phyloP scores from a whole-genome alignment of 1,284 basidiomycete species.

The Tilletia caries region DNA sequence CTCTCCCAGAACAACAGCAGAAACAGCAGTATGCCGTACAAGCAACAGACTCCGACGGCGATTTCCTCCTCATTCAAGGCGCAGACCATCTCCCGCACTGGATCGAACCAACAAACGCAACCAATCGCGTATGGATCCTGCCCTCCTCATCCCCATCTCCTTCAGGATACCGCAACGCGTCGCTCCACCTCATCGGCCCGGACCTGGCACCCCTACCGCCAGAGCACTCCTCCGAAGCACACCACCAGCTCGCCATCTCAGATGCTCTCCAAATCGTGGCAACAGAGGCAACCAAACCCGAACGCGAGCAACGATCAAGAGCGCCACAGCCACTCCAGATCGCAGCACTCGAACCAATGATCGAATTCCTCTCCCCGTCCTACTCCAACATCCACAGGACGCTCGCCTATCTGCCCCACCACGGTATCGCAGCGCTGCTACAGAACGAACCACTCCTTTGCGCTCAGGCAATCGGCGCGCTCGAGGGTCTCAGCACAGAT shows the following conservation, averaged over 20 bases:
- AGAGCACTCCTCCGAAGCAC: slow-evolving; percentile 57
- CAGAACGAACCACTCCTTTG: slow-evolving; percentile 66
- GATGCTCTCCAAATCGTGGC: slow-evolving; percentile 62
- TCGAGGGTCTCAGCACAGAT: slow-evolving; percentile 65
- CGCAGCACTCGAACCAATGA: slow-evolving; percentile 30
- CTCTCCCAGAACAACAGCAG: neutral
- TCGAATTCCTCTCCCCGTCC: slow-evolving; percentile 62
- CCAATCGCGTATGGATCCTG: slow-evolving; percentile 87
- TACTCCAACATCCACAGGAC: slow-evolving; percentile 64
- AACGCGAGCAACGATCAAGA: slow-evolving; percentile 20
- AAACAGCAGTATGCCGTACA: slow-evolving; percentile 14
- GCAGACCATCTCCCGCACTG: slow-evolving; percentile 83
- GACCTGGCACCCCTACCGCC: slow-evolving; percentile 55
- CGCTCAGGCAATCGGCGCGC: slow-evolving; percentile 80
- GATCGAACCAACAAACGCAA: slow-evolving; percentile 84
- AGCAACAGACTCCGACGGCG: slow-evolving; percentile 84
- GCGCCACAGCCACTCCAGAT: slow-evolving; percentile 54
- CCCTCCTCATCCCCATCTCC: slow-evolving; percentile 57
- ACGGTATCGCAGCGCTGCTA: slow-evolving; percentile 50
- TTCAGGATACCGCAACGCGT: slow-evolving; percentile 54
- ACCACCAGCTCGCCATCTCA: slow-evolving; percentile 62
- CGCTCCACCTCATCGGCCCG: slow-evolving; percentile 78
- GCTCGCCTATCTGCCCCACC: slow-evolving; percentile 73
- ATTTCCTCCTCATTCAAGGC: slow-evolving; percentile 93
- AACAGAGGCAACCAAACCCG: neutral